Conservation (phyloP, 345 rosid species). For the Sonneratia alba region DNA sequence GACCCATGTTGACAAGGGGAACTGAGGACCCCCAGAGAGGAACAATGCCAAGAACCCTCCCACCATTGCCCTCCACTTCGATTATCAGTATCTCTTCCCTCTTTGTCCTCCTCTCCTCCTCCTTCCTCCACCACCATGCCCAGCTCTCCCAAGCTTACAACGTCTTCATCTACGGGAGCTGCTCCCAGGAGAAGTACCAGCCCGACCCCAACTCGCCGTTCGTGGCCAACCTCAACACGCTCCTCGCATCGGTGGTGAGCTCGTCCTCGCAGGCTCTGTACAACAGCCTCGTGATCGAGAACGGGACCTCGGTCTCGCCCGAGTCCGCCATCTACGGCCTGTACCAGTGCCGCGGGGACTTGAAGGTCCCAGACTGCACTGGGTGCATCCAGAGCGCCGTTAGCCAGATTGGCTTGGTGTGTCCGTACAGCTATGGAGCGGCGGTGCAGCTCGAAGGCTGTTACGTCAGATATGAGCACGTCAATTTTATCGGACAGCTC, state of each 20-base stretch:
- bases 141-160: conserved; percentile 24
- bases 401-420: conserved; percentile 51
- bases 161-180: conserved; percentile 61
- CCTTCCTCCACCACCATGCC: conserved; percentile 7
- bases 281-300: conserved; percentile 46
- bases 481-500: conserved; percentile 52
- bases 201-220: conserved; percentile 39
- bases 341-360: conserved; percentile 82
- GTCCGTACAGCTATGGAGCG: conserved; percentile 59
- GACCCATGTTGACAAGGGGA: not conserved
- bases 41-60: not conserved
- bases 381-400: conserved; percentile 49
- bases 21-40: not conserved
- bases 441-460: conserved; percentile 75
- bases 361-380: conserved; percentile 42
- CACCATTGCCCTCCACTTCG: not conserved
- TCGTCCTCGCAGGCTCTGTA: conserved; percentile 49
- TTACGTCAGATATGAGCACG: conserved; percentile 36
- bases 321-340: conserved; percentile 45
- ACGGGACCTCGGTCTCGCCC: conserved; percentile 33
- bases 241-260: conserved; percentile 56
- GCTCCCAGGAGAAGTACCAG: conserved; percentile 63
- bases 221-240: conserved; percentile 48
- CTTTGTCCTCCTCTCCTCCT: conserved; percentile 1
- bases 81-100: not conserved